phyloP scores from a whole-genome alignment of 805 yeast species.

The Tetrapisispora arboricola region DNA sequence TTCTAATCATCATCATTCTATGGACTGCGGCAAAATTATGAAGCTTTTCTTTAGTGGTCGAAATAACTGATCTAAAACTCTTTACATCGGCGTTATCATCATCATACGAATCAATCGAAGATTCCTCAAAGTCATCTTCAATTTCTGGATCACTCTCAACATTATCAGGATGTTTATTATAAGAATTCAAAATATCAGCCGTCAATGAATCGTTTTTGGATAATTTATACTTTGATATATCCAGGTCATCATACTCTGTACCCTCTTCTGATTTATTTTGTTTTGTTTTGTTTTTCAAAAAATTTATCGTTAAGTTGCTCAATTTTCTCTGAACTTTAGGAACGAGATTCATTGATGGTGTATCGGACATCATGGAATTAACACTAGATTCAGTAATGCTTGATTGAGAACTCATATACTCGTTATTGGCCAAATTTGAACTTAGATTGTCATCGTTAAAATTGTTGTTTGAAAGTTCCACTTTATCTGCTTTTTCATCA shows the following conservation, averaged over 20 bases:
- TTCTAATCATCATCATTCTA: slow-evolving; percentile 10
- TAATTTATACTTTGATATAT: not conserved
- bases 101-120: not conserved
- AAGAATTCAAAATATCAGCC: not conserved
- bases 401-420: not conserved
- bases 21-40: slow-evolving; percentile 12
- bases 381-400: not conserved
- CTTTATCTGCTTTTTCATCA: too few relatives aligned
- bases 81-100: not conserved
- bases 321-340: not conserved
- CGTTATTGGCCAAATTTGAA: not conserved
- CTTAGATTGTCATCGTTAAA: not conserved
- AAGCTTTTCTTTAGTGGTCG: slow-evolving; percentile 9
- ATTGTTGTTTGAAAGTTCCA: too few relatives aligned
- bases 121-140: not conserved
- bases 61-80: slow-evolving; percentile 3
- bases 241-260: not conserved
- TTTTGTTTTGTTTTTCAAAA: not conserved
- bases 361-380: not conserved
- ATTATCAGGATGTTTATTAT: not conserved
- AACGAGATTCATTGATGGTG: not conserved
- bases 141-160: slow-evolving; percentile 1
- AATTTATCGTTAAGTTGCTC: not conserved
- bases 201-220: not conserved
- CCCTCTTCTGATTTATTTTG: not conserved